Evolutionary conservation across 2,329 filamentous ascomycete genomes (phyloP), one percentile per base, ranked within the genome.

Genomic region (Bipolaris gigantea): DNA sequence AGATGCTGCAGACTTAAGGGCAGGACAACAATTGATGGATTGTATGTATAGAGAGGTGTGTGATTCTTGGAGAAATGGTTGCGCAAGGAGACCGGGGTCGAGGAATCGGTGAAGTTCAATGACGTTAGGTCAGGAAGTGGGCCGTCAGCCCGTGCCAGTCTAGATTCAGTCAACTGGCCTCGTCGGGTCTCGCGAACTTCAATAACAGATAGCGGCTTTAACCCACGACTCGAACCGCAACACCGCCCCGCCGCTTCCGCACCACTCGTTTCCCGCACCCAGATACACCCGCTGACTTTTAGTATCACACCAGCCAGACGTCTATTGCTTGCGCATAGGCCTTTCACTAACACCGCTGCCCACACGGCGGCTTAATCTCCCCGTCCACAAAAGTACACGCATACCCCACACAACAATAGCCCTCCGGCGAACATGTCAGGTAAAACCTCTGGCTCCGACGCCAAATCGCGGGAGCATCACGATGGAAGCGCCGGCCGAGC

Each of bases 401-500:
- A 44, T 32, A 35, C 40, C 48, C 21, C 48, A 45, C 40, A 50
- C 23, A 45, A 49, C 47, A 38, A 47, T 16, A 43, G 15, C 33
- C 38, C 34, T 53, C 48, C 55, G 32, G 53, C 48, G 52, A 77
- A 16, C 32, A 54, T 78, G 76, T 78, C 76, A 34, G 75, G 73
- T 50, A 79, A 74, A 62, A 69, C 78, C 25, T 77, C 73, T 50
- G 79, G 79, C 60, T 66, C 76, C 44, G 67, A 73, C 42, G 72
- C 74, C 38, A 74, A 73, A 57, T 68, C 73, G 48, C 85, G 86
- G 66, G 81, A 86, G 53, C 89, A 92, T 76, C 87, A 90, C 73
- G 89, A 92, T 73, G 89, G 89, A 62, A 89, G 88, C 74, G 84
- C 88, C 63, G 85, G 85, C 55, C 86, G 90, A 65, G 83, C 89